Evolutionary conservation across 495 filamentous ascomycete species (phyloP).

Genomic region (Penicillium soppii): DNA sequence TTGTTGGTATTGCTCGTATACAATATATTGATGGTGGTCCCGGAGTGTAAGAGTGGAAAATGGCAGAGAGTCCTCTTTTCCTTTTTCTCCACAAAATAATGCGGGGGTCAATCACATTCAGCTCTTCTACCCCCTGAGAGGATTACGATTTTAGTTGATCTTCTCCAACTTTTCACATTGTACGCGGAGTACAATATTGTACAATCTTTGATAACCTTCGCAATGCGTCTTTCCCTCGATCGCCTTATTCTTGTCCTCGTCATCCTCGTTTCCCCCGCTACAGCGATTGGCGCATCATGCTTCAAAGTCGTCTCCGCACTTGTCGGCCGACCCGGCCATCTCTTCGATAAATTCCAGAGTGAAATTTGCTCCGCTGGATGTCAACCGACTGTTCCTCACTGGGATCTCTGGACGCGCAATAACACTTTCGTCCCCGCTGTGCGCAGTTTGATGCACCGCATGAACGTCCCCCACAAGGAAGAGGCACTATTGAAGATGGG

Average conservation of each 20-base stretch:
- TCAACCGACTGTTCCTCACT: constrained; percentile 42
- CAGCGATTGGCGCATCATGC: constrained; percentile 35
- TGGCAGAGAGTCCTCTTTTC: too few species aligned
- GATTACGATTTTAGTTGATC: too few species aligned
- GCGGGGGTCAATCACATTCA: too few species aligned
- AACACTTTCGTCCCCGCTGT: constrained; percentile 44
- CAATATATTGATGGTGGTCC: too few species aligned
- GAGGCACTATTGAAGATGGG: constrained; percentile 37
- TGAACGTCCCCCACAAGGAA: constrained; percentile 36
- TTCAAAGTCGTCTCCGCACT: constrained; percentile 40
- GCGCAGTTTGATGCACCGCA: constrained; percentile 34
- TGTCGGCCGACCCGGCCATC: constrained; percentile 32
- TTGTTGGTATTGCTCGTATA: too few species aligned
- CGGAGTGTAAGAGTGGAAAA: too few species aligned
- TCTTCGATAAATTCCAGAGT: constrained; percentile 40
- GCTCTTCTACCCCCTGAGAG: too few species aligned
- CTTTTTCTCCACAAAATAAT: not conserved
- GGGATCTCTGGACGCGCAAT: constrained; percentile 48
- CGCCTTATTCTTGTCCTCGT: constrained; percentile 21
- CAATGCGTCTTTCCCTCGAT: constrained; percentile 19
- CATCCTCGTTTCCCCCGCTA: constrained; percentile 20
- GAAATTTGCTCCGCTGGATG: constrained; percentile 45
- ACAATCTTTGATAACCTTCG: too few species aligned
- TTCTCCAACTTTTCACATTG: not conserved
- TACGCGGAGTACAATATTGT: too few species aligned